Evolutionary conservation across 108 stramenopile species (phyloP).

Genomic region (Cyclotella atomus): DNA sequence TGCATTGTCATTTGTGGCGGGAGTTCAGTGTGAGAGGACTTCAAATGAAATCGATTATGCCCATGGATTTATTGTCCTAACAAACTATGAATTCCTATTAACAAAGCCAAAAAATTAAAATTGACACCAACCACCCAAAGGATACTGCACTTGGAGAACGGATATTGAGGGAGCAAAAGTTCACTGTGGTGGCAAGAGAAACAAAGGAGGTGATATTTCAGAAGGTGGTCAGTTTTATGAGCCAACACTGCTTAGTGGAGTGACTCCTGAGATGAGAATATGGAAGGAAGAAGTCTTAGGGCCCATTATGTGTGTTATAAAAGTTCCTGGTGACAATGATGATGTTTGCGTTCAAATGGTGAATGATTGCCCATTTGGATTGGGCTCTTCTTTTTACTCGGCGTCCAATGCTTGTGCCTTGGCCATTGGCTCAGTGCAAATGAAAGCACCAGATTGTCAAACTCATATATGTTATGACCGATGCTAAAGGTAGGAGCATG

Average conservation of each 20-base stretch:
- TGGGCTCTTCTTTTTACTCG: conserved; percentile 94
- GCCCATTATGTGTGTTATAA: conserved; percentile 97
- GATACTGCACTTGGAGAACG: no score
- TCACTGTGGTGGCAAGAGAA: conserved; percentile 88
- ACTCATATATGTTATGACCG: no score
- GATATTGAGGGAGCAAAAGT: conserved; percentile 95
- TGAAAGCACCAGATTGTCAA: no score
- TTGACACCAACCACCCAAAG: no score
- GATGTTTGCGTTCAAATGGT: conserved; percentile 84
- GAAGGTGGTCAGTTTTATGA: conserved; percentile 90
- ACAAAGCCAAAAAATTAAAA: no score
- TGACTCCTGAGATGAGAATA: conserved; percentile 93
- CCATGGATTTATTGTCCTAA: no score
- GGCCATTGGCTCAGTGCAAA: conserved; percentile 84
- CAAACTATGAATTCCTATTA: no score
- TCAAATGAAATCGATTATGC: no score
- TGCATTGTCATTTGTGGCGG: no score
- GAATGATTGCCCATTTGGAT: conserved; percentile 90
- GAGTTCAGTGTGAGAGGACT: no score
- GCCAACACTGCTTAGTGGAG: conserved; percentile 93
- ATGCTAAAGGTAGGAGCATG: no score
- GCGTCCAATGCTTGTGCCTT: conserved; percentile 68
- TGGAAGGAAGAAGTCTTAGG: conserved; percentile 98
- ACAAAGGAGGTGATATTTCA: conserved; percentile 39
- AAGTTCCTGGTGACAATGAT: conserved; percentile 86